These are phyloP conservation scores for Selaginella tamariscina DNA, from an alignment of 75 land plant species.

Conservation along the genomic window DNA sequence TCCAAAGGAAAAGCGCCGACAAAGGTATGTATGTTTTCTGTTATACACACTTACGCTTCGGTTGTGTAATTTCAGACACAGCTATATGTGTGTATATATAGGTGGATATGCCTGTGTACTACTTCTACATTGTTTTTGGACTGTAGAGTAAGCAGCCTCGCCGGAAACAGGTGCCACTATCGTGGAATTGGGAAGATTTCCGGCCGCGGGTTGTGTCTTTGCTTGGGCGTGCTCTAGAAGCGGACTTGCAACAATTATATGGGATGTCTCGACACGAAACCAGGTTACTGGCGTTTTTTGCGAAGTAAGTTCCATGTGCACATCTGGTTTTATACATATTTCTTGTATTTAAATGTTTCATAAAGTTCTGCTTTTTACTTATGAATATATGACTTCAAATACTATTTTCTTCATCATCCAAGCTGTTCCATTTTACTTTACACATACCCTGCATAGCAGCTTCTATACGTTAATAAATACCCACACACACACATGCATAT, in stretches of 20 bases:
- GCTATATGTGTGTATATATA: too few species aligned
- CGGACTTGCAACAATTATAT: conserved; percentile 64
- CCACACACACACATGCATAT: too few species aligned
- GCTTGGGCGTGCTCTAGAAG: conserved; percentile 74
- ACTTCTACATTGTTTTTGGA: neutral
- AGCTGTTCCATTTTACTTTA: too few species aligned
- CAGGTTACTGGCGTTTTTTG: conserved; percentile 58
- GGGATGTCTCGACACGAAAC: conserved; percentile 70
- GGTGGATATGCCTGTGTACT: neutral
- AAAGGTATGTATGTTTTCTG: neutral
- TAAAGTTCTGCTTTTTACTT: too few species aligned
- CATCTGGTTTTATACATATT: neutral
- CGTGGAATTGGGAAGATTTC: conserved; percentile 82
- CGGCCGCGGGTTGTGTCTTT: conserved; percentile 47
- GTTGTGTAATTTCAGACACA: too few species aligned
- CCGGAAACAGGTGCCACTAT: conserved; percentile 42
- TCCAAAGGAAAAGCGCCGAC: conserved; percentile 13
- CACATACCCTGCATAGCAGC: too few species aligned
- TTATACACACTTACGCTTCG: too few species aligned
- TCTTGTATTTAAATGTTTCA: too few species aligned
- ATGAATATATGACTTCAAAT: too few species aligned
- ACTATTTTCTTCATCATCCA: too few species aligned
- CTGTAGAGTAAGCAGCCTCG: conserved; percentile 23
- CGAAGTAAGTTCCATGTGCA: conserved; percentile 42
- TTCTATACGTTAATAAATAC: too few species aligned